A percentile compares a stretch with the other conserved stretches of the same genome.
phyloP scores from a whole-genome alignment of 805 yeast genomes.

The Starmerella floricola region DNA sequence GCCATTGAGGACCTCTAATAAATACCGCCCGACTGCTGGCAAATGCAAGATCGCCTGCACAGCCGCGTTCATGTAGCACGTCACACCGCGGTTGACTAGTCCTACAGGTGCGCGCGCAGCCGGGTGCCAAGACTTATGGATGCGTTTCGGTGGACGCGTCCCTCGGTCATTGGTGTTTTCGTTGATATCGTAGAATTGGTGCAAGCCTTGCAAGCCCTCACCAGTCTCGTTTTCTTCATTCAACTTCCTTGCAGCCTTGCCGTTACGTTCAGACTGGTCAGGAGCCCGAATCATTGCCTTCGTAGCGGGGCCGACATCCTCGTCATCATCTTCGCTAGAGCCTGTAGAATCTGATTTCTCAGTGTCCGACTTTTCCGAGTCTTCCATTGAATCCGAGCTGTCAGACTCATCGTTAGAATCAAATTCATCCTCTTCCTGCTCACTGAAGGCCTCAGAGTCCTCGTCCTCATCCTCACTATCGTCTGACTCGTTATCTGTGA shows the following conservation, averaged over 20 bases:
- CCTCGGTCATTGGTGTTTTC: conserved; percentile 53
- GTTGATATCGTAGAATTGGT: conserved; percentile 42
- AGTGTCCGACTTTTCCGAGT: conserved; percentile 7
- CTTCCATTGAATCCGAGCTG: conserved; percentile 2
- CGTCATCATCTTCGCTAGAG: too few relatives aligned
- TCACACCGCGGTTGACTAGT: conserved; percentile 79
- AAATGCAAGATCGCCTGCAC: conserved; percentile 82
- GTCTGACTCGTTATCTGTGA: neutral
- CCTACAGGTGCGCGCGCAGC: conserved; percentile 47
- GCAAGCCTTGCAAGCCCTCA: neutral
- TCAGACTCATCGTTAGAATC: too few relatives aligned
- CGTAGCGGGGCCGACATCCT: too few relatives aligned
- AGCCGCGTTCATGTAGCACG: conserved; percentile 94
- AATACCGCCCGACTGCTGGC: conserved; percentile 80
- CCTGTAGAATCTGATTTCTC: neutral
- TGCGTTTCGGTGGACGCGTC: conserved; percentile 44
- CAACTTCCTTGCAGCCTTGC: too few relatives aligned
- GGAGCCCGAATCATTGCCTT: too few relatives aligned
- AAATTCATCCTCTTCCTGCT: too few relatives aligned
- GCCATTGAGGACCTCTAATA: conserved; percentile 50
- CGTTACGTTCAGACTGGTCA: too few relatives aligned
- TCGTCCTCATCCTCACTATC: neutral
- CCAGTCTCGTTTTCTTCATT: too few relatives aligned
- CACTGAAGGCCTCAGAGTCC: neutral
- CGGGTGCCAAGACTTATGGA: conserved; percentile 52